Percentiles rank a stretch among this genome's conserved stretches.
These are phyloP conservation scores for Apiospora rasikravindrae DNA, from an alignment of 2,329 filamentous ascomycete species.

Conservation along the genomic window DNA sequence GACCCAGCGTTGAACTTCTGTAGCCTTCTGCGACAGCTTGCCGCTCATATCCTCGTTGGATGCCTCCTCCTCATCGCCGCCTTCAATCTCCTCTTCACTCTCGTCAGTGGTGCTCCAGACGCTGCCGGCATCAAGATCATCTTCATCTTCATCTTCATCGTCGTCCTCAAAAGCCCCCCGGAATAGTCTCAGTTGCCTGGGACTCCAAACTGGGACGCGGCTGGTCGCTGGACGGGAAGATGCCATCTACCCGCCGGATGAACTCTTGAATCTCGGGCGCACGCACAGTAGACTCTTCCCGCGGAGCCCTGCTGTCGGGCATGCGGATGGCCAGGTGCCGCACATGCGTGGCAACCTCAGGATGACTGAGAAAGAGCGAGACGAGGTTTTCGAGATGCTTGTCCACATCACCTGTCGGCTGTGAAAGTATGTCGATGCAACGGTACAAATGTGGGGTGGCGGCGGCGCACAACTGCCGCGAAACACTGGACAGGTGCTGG, in stretches of 20 bases:
- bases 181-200: not conserved
- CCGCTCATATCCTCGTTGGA: constrained; percentile 14
- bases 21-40: constrained; percentile 8
- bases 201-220: not conserved
- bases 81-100: constrained; percentile 17
- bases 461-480: constrained; percentile 21
- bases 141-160: not conserved
- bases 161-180: not conserved
- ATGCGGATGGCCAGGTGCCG: constrained; percentile 19
- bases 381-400: constrained; percentile 8
- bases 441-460: constrained; percentile 22
- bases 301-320: not conserved
- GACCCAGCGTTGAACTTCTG: constrained; percentile 15
- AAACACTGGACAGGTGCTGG: constrained; percentile 15
- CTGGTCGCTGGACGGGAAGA: constrained; percentile 12
- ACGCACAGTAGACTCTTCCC: not conserved
- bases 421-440: constrained; percentile 20
- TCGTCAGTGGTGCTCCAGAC: constrained; percentile 22
- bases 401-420: not conserved
- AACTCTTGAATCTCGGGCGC: constrained; percentile 1
- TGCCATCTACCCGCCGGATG: not conserved
- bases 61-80: constrained; percentile 15
- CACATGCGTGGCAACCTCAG: constrained; percentile 18
- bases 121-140: not conserved
- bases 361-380: constrained; percentile 16